Conservation (phyloP, 192 early-diverging fungal species). For the Coemansia sp. region DNA sequence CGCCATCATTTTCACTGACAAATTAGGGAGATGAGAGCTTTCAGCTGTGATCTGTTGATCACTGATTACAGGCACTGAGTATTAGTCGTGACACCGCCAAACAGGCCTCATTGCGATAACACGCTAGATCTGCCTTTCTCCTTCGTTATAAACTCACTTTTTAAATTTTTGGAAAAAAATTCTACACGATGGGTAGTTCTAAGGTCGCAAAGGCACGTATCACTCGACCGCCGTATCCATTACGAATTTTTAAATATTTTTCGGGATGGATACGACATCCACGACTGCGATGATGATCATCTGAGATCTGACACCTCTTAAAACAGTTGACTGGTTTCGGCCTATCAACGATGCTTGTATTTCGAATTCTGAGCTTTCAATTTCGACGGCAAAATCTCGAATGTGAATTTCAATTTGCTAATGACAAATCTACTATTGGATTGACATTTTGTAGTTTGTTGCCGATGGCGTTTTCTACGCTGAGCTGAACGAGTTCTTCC, state of each 20-base stretch:
- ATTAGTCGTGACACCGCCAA: neutral
- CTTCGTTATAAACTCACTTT: constrained; percentile 4
- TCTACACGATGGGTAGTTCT: constrained; percentile 6
- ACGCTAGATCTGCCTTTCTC: constrained; percentile 1
- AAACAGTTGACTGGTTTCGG: constrained; percentile 7
- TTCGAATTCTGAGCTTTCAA: constrained; percentile 7
- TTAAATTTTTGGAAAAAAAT: constrained; percentile 6
- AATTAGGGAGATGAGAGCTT: neutral
- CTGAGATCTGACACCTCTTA: constrained; percentile 61
- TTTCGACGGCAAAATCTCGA: neutral
- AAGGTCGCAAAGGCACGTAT: constrained; percentile 6
- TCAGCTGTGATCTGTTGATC: neutral
- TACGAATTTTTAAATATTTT: neutral
- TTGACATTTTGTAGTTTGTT: constrained; percentile 76
- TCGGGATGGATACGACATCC: constrained; percentile 5
- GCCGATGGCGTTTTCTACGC: constrained; percentile 99
- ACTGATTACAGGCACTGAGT: neutral
- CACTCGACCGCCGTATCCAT: neutral
- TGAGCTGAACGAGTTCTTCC: constrained; percentile 99
- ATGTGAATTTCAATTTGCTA: constrained; percentile 3
- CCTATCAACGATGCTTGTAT: constrained; percentile 1
- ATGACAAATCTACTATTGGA: neutral
- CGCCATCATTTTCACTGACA: neutral
- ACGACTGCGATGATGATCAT: constrained; percentile 52
- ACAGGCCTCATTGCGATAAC: neutral